phyloP scores from a whole-genome alignment of 2,329 filamentous ascomycete species.

The Aspergillus sp. region DNA sequence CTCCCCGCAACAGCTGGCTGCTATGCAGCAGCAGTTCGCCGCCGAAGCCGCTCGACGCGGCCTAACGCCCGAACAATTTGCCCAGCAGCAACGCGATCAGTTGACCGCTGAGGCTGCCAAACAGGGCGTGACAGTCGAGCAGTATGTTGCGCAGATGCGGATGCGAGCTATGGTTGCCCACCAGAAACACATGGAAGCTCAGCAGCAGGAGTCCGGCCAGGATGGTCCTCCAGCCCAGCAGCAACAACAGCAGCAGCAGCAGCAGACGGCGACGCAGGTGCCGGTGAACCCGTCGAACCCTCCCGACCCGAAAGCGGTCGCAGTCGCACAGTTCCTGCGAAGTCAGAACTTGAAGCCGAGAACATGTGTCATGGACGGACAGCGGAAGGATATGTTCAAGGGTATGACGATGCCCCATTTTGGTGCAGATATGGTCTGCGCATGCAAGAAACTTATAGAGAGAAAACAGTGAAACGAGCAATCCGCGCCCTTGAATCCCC shows the following conservation, averaged over 20 bases:
- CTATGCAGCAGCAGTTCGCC: conserved; percentile 74
- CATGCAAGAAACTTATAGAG: not conserved
- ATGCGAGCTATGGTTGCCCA: conserved; percentile 41
- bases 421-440: too few species aligned
- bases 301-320: conserved; percentile 79
- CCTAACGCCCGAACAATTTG: conserved; percentile 76
- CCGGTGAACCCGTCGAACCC: conserved; percentile 47
- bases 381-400: conserved; percentile 97
- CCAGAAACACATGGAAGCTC: conserved; percentile 28
- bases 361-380: conserved; percentile 88
- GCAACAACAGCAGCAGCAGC: conserved; percentile 19
- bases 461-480: conserved; percentile 74
- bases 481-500: conserved; percentile 82
- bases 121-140: conserved; percentile 45
- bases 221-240: conserved; percentile 19
- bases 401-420: conserved; percentile 43
- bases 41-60: conserved; percentile 76
- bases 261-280: conserved; percentile 39
- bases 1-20: conserved; percentile 73
- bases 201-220: conserved; percentile 20
- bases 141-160: conserved; percentile 39
- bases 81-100: conserved; percentile 50
- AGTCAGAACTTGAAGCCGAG: conserved; percentile 77
- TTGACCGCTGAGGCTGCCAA: conserved; percentile 42
- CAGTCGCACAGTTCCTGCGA: conserved; percentile 80